These are phyloP conservation scores for Cudoniella acicularis DNA, from an alignment of 495 filamentous ascomycete species.

Conservation along the genomic window DNA sequence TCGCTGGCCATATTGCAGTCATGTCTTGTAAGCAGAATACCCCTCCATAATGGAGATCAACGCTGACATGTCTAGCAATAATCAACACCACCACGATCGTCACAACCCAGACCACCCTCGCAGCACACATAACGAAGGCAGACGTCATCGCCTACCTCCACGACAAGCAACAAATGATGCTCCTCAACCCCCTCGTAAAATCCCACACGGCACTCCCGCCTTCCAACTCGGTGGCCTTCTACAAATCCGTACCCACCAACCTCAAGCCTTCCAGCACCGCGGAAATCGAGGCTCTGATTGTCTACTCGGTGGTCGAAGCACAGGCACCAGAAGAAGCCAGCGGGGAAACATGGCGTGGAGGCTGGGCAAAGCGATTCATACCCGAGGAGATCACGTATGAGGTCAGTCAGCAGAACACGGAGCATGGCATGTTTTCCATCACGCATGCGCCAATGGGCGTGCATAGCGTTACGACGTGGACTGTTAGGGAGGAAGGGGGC, in stretches of 20 bases:
- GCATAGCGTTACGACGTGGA: constrained; percentile 16
- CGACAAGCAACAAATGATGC: constrained; percentile 10
- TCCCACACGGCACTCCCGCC: constrained; percentile 10
- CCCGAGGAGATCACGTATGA: constrained; percentile 16
- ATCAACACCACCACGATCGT: constrained; percentile 13
- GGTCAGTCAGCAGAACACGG: constrained; percentile 2
- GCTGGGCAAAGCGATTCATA: constrained; percentile 18
- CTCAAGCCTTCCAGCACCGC: constrained; percentile 8
- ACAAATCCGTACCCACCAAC: neutral
- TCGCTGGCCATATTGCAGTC: neutral
- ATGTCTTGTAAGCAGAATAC: constrained; percentile 1
- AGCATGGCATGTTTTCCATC: constrained; percentile 10
- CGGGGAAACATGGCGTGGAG: constrained; percentile 13
- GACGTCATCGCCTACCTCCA: constrained; percentile 19
- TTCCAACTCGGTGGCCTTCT: constrained; percentile 10
- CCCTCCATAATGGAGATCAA: neutral
- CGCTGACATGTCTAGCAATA: neutral
- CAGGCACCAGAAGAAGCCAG: neutral
- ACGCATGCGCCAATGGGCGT: constrained; percentile 23
- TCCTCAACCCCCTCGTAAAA: constrained; percentile 20
- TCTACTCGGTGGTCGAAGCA: constrained; percentile 13
- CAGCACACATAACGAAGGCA: constrained; percentile 10
- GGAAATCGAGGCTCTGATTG: neutral
- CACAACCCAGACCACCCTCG: constrained; percentile 4
- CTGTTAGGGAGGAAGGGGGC: neutral